Conservation (phyloP, 2,329 filamentous ascomycete species). For the Diaporthe vaccinii region DNA sequence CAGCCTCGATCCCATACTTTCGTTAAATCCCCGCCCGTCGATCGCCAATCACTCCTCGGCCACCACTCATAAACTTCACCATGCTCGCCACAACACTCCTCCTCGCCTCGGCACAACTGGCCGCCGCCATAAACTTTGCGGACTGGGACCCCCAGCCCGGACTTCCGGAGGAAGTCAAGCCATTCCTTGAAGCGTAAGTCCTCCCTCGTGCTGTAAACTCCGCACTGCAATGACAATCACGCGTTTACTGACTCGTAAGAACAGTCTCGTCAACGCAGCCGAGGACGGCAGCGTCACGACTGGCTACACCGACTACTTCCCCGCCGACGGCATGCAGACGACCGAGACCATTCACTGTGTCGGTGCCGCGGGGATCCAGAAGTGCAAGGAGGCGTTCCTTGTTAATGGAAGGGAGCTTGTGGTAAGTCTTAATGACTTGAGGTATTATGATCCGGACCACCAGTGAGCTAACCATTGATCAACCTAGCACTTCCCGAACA, state of each 20-base stretch:
- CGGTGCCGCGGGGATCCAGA: slow-evolving; percentile 35
- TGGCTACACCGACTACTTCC: slow-evolving; percentile 39
- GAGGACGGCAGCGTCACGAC: slow-evolving; percentile 35
- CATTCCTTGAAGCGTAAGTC: slow-evolving; percentile 36
- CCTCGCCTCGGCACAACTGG: slow-evolving; percentile 4
- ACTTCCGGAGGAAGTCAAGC: slow-evolving; percentile 24
- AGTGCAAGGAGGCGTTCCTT: slow-evolving; percentile 38
- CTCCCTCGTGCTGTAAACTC: not conserved
- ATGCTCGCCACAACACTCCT: slow-evolving; percentile 9
- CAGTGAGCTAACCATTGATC: not conserved
- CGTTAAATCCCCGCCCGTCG: not conserved
- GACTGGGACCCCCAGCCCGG: slow-evolving; percentile 37
- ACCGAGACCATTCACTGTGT: slow-evolving; percentile 35
- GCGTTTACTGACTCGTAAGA: not conserved
- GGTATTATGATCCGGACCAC: no score
- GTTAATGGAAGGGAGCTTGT: slow-evolving; percentile 35
- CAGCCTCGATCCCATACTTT: slow-evolving; percentile 3
- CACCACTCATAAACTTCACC: not conserved
- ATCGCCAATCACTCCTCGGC: not conserved
- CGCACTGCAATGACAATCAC: not conserved
- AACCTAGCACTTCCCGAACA: slow-evolving; percentile 39
- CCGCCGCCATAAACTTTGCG: slow-evolving; percentile 18
- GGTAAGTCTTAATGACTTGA: not conserved
- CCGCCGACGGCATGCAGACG: slow-evolving; percentile 36
- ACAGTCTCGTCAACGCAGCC: slow-evolving; percentile 37